Base-by-base conservation (phyloP, 2,329 filamentous ascomycete species). In the Aspergillus tanneri region DNA sequence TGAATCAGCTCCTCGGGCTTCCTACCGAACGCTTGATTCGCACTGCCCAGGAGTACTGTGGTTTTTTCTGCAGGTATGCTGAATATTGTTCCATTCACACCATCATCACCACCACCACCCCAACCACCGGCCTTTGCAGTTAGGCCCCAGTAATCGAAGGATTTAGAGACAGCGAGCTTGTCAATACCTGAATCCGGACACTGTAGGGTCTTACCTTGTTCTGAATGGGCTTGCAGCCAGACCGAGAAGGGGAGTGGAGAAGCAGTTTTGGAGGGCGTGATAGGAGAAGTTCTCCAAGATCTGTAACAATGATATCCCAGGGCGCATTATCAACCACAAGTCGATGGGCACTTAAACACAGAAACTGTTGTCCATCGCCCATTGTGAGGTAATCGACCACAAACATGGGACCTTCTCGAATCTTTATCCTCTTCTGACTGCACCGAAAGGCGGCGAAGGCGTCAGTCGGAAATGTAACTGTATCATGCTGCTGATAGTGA, bases 371-470 rank as follows among this genome's bases (percentile, higher is more conserved):
- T 19, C 19, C 19, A 12, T 9, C 18, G 5, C 12, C 66, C 63
- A 25, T 66, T 59, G 22, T 61, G 61, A 7, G 65, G 60, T 8
- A 4, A 11, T 39, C 37, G 12, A 19, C 14, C 11, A 14, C 11
- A 4, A 39, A 24, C 5, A 39, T 2, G 2, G 6, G 37, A 10
- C 37, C 37, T 23, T 39, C 11, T 9, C 19, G 37, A 2, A 39
- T 22, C 5, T 39, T 9, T 4, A 39, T 14, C 4, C 9, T 11
- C 12, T 25, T 22, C 19, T 39, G 37, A 14, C 32, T 36, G 9
- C 7, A 7, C 32, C 16, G 32, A 8, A 9, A 8, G 16, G 14
- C 8, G 16, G 7, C 11, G 6, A 14, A 19, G 4, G 19, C 19
- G 8, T 19, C 11, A 3, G 21, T 10, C 10, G 23, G 6, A 11